A percentile compares a stretch with the other conserved stretches of the same genome.
Conservation (phyloP, 73 alveolate genomes). For the Blepharisma japonicum region DNA sequence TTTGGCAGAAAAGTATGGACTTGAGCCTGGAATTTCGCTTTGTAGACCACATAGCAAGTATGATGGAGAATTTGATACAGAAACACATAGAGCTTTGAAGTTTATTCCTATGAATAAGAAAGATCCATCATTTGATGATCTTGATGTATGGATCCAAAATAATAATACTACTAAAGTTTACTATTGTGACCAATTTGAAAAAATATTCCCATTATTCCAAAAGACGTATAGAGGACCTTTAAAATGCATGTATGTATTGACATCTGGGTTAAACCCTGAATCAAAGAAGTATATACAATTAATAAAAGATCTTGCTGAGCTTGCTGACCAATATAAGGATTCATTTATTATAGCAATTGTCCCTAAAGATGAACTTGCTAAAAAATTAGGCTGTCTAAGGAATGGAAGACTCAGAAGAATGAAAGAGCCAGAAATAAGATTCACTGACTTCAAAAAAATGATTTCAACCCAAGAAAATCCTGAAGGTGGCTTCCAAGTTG, state of each 20-base stretch:
- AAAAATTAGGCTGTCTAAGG: not conserved
- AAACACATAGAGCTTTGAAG: not conserved
- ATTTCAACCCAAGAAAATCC: not conserved
- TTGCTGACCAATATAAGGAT: not conserved
- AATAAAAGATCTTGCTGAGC: not conserved
- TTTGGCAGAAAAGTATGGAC: not conserved
- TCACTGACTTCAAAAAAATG: slow-evolving; percentile 2
- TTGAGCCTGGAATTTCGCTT: not conserved
- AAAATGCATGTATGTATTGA: not conserved
- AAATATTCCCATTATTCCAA: not conserved
- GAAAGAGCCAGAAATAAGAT: not conserved
- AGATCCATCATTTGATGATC: not conserved
- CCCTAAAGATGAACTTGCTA: not conserved
- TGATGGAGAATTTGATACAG: slow-evolving; percentile 24
- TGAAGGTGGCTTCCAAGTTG: not conserved
- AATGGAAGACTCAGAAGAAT: not conserved
- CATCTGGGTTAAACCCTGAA: not conserved
- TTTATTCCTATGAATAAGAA: not conserved
- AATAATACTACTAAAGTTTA: not conserved
- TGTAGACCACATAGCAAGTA: not conserved
- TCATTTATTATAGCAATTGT: not conserved
- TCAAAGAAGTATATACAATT: slow-evolving; percentile 6
- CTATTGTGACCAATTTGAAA: not conserved
- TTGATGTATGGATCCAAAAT: not conserved
- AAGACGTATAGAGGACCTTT: slow-evolving; percentile 1